A percentile compares a stretch with the other conserved stretches of the same genome.
Conservation (phyloP, 2,329 filamentous ascomycete species). For the Plectosphaerella cucumerina region DNA sequence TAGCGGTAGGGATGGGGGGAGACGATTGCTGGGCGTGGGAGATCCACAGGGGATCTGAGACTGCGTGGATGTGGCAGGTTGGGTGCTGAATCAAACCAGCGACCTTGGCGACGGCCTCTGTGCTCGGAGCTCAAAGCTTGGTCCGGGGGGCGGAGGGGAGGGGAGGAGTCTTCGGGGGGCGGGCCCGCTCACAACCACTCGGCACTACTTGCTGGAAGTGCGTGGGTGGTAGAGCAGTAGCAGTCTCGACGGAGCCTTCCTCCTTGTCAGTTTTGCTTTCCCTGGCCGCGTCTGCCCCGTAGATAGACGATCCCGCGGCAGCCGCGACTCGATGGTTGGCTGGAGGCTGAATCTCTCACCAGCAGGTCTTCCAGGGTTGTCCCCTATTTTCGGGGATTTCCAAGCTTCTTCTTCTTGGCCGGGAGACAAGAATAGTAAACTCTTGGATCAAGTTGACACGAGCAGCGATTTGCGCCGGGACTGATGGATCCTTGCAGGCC, state of each 20-base stretch:
- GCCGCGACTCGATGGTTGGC: too few relatives aligned
- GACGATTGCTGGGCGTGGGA: neutral
- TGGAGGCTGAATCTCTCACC: too few relatives aligned
- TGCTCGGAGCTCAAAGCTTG: neutral
- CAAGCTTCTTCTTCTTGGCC: neutral
- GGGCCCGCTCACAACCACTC: neutral
- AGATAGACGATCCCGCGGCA: too few relatives aligned
- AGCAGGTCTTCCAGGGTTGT: too few relatives aligned
- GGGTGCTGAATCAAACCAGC: constrained; percentile 1
- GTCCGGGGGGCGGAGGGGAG: neutral
- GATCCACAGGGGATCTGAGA: constrained; percentile 4
- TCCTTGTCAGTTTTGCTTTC: too few relatives aligned
- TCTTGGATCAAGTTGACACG: constrained; percentile 1
- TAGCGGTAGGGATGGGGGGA: neutral
- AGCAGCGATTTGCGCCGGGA: neutral
- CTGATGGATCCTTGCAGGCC: neutral
- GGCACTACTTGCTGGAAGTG: too few relatives aligned
- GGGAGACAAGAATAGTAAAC: neutral
- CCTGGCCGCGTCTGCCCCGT: too few relatives aligned
- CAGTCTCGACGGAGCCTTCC: too few relatives aligned
- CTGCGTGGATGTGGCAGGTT: constrained; percentile 1
- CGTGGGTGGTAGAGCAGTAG: too few relatives aligned
- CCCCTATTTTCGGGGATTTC: neutral
- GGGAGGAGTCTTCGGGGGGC: neutral
- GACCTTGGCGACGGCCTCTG: constrained; percentile 3